A percentile compares a stretch with the other conserved stretches of the same genome.
These are phyloP conservation scores for Avena sativa DNA, from an alignment of 176 grass and related monocot species.

Conservation along the genomic window DNA sequence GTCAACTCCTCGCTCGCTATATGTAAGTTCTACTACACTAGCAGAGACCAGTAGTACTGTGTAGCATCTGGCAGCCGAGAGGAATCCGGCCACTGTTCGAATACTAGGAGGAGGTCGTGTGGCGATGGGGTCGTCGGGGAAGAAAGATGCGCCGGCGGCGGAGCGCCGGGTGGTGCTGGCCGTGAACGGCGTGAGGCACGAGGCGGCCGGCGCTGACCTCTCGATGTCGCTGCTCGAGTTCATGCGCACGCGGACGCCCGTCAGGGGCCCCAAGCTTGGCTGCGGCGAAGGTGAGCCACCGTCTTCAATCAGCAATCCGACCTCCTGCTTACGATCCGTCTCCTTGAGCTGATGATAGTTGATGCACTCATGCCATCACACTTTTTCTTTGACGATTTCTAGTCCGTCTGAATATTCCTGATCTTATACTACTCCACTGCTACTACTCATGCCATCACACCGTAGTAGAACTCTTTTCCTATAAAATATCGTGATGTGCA, in stretches of 20 bases:
- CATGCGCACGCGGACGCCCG: conserved; percentile 62
- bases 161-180: neutral
- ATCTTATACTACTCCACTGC: neutral
- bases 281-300: conserved; percentile 71
- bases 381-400: neutral
- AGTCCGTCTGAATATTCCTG: neutral
- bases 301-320: neutral
- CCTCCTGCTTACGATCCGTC: neutral
- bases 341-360: neutral
- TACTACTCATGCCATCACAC: no score
- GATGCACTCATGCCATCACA: no score
- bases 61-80: neutral
- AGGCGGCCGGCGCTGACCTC: conserved; percentile 53
- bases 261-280: conserved; percentile 77
- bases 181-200: conserved; percentile 47
- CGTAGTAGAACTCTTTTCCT: no score
- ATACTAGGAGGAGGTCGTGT: neutral
- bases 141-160: neutral
- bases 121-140: neutral
- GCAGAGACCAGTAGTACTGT: neutral
- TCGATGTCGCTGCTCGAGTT: conserved; percentile 82
- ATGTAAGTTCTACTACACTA: no score
- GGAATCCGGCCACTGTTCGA: neutral
- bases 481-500: no score
- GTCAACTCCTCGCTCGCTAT: neutral